Evolutionary conservation across 768 basidiomycete genomes (phyloP), one percentile per base, ranked within the genome.

Genomic region (Pleurotus pulmonarius): DNA sequence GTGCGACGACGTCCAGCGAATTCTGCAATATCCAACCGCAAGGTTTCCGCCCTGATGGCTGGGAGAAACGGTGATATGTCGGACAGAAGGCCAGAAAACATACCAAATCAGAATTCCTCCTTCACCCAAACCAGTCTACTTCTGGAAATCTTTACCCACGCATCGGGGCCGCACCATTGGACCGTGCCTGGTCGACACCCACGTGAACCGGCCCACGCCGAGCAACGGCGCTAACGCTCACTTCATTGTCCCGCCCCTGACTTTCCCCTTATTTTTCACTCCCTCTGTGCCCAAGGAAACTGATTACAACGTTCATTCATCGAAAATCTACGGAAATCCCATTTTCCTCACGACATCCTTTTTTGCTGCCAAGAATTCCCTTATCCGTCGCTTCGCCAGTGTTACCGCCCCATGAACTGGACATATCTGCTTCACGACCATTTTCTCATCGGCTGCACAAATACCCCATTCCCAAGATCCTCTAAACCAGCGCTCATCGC

Each of bases 141-240:
- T 57, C 43, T 46, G 58, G 58, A 5, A 26, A 39, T 25, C 5
- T 46, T 40, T 59, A 67, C 69, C 66, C 69, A 70, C 69, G 62
- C 55, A 37, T 60, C 63, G 61, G 60, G 61, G 58, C 70, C 70
- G 64, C 55, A 62, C 56, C 59, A 46, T 48, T 65, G 64, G 54
- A 34, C 40, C 55, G 70, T 69, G 57, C 70, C 66, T 73, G 67
- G 68, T 67, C 60, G 63, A 58, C 39, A 64, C 16, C 58, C 70
- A 69, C 70, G 69, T 70, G 69, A 66, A 53, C 26, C 43, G 54
- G 45, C 54, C 24, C 13, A 45, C 16, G n/a, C 43, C 45, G 54
- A 45, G 37, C 9, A 37, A n/a, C 24, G 38, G 26, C 49, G 49
- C 49, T 37, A 52, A 52, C 16, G 29, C 20, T 15, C 15, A 41